Evolutionary conservation across 495 filamentous ascomycete genomes (phyloP).

Genomic region (Penicillium taxi): DNA sequence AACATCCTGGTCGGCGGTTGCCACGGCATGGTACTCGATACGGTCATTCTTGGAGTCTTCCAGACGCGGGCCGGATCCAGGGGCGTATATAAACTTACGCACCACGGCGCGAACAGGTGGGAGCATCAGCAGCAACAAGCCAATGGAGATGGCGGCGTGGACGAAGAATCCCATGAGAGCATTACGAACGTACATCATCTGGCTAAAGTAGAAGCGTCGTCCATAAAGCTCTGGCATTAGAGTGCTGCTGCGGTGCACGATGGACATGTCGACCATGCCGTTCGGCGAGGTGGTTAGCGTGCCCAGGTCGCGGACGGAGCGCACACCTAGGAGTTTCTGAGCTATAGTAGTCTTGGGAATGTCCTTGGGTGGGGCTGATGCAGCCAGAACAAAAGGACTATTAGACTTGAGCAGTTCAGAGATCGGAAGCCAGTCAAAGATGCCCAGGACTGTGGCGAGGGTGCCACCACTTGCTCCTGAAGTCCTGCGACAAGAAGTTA

Average conservation of each 20-base stretch:
- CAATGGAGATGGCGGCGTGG: conserved; percentile 48
- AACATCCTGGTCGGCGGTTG: conserved; percentile 45
- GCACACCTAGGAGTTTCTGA: conserved; percentile 51
- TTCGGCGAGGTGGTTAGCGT: conserved; percentile 55
- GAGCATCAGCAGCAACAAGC: conserved; percentile 45
- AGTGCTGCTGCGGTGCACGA: conserved; percentile 72
- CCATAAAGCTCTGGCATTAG: conserved; percentile 64
- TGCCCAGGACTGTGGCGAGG: conserved; percentile 51
- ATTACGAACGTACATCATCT: conserved; percentile 58
- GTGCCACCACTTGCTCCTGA: conserved; percentile 69
- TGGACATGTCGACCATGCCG: conserved; percentile 51
- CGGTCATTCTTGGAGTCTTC: conserved; percentile 50
- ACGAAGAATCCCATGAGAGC: conserved; percentile 47
- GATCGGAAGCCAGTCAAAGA: conserved; percentile 55
- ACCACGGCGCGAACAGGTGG: conserved; percentile 48
- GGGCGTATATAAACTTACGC: conserved; percentile 48
- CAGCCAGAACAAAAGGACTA: conserved; percentile 60
- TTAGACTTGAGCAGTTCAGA: conserved; percentile 47
- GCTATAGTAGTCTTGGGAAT: conserved; percentile 26
- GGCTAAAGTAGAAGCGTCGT: conserved; percentile 59
- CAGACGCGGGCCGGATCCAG: conserved; percentile 58
- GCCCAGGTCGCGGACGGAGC: conserved; percentile 56
- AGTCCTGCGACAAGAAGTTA: conserved; percentile 13
- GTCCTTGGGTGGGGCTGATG: conserved; percentile 40
- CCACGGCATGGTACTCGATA: conserved; percentile 60